These are phyloP conservation scores for Diplodia intermedia DNA, from an alignment of 2,329 filamentous ascomycete genomes.

Conservation along the genomic window DNA sequence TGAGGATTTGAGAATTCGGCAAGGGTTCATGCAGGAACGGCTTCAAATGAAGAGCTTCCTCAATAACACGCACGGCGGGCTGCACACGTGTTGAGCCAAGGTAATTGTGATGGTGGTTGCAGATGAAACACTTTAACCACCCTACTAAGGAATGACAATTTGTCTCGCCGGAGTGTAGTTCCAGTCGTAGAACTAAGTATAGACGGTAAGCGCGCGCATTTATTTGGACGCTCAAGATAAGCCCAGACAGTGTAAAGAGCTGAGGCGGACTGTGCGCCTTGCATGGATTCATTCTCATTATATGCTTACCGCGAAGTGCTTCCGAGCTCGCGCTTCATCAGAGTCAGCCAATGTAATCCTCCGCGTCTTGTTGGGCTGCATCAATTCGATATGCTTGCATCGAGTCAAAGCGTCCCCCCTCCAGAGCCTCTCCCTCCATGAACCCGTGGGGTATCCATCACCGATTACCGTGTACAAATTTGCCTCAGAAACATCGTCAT, in stretches of 20 bases:
- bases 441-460: too few relatives aligned
- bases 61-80: background rate
- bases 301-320: too few relatives aligned
- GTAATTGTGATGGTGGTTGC: background rate
- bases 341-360: too few relatives aligned
- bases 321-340: too few relatives aligned
- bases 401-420: too few relatives aligned
- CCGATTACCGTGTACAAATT: too few relatives aligned
- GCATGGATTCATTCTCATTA: too few relatives aligned
- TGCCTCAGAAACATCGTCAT: too few relatives aligned
- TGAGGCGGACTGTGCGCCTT: background rate
- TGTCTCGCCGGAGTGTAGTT: background rate
- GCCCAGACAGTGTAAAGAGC: background rate
- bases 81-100: slow-evolving; percentile 6
- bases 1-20: background rate
- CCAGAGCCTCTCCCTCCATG: too few relatives aligned
- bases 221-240: background rate
- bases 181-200: background rate
- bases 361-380: too few relatives aligned
- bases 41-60: slow-evolving; percentile 2
- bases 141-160: slow-evolving; percentile 8
- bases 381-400: too few relatives aligned
- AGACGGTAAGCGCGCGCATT: background rate
- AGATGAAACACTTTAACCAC: slow-evolving; percentile 1
- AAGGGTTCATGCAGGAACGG: slow-evolving; percentile 15